Base-by-base conservation (phyloP, 441 rosid genomes). In the Corymbia calophylla region DNA sequence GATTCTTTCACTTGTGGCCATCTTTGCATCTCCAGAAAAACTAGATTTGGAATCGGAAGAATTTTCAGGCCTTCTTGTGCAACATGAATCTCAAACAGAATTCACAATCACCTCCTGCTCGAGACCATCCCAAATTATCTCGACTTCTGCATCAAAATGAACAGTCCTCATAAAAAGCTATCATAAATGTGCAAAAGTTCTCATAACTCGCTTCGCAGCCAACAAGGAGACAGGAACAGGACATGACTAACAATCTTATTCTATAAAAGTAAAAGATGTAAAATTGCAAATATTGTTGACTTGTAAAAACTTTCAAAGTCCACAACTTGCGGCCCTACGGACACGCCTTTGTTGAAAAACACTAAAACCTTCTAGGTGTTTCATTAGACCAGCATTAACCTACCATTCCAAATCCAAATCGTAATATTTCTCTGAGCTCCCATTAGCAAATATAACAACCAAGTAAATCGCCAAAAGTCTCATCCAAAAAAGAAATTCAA, bases 1-100 rank as follows among this genome's bases (percentile, higher is more conserved):
- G 84, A 96, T 95, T 49, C 94, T 93, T 77, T 88, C 89, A 87
- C 92, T 92, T 86, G 91, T 94, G 87, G 91, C 92, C 98, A 95
- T 97, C 89, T 93, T 93, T 87, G 88, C 93, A 93, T 89, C 66
- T 85, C 90, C 92, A 86, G 88, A 60, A 87, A 80, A 87, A 91
- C 64, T 88, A 88, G 48, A 87, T 31, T 35, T 27, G 11, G 27
- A 53, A 53, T 51, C 62, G 10, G 29, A 18, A 53, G 29, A 18
- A 53, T 4, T 86, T 55, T 55, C 60, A 53, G 53, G 49, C 49
- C 82, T n/a, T 16, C 47, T 53, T 51, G 44, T 10, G 62, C 15
- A 86, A 14, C 56, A 31, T 14, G 60, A 55, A 53, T 18, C 87
- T 53, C 87, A 53, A 10, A 53, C 62, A 32, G 25, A 31, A n/a